phyloP scores from a whole-genome alignment of 129 eudicot species.

The Solidago caesia region DNA sequence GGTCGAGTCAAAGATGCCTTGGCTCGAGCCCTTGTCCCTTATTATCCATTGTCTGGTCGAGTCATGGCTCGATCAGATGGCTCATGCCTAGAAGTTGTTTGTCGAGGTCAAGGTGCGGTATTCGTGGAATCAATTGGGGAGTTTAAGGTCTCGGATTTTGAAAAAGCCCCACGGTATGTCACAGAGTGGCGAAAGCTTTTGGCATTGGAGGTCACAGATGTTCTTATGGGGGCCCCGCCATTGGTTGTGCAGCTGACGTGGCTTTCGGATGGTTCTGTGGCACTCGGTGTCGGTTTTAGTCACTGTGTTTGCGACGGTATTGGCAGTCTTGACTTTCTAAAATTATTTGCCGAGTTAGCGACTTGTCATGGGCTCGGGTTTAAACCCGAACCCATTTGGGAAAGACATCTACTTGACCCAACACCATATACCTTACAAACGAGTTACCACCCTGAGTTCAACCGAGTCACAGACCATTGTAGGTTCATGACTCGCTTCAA shows the following conservation, averaged over 20 bases:
- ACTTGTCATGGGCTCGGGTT: not conserved
- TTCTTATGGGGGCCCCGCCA: slow-evolving; percentile 63
- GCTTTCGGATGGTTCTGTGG: slow-evolving; percentile 63
- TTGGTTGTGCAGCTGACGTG: slow-evolving; percentile 82
- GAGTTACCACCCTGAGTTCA: slow-evolving; percentile 65
- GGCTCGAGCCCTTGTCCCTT: slow-evolving; percentile 60
- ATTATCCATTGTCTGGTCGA: slow-evolving; percentile 75
- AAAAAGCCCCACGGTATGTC: slow-evolving; percentile 45
- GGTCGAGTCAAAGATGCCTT: slow-evolving; percentile 55
- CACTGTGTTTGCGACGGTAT: slow-evolving; percentile 76
- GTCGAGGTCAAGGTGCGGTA: slow-evolving; percentile 66
- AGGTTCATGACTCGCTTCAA: slow-evolving; percentile 42
- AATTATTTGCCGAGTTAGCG: slow-evolving; percentile 52
- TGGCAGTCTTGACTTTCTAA: slow-evolving; percentile 60
- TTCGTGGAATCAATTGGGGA: slow-evolving; percentile 56
- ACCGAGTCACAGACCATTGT: slow-evolving; percentile 47
- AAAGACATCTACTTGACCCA: slow-evolving; percentile 54
- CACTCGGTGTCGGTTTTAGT: slow-evolving; percentile 56
- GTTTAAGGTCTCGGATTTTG: slow-evolving; percentile 41
- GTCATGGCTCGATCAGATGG: slow-evolving; percentile 51
- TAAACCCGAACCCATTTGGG: slow-evolving; percentile 53
- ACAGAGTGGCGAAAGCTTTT: slow-evolving; percentile 63
- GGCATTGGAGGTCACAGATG: slow-evolving; percentile 64
- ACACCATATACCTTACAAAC: not conserved
- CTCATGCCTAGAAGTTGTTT: slow-evolving; percentile 58